A percentile compares a stretch with the other conserved stretches of the same genome.
Conservation (phyloP, 352 stramenopile genomes). For the Phytophthora hibernalis region DNA sequence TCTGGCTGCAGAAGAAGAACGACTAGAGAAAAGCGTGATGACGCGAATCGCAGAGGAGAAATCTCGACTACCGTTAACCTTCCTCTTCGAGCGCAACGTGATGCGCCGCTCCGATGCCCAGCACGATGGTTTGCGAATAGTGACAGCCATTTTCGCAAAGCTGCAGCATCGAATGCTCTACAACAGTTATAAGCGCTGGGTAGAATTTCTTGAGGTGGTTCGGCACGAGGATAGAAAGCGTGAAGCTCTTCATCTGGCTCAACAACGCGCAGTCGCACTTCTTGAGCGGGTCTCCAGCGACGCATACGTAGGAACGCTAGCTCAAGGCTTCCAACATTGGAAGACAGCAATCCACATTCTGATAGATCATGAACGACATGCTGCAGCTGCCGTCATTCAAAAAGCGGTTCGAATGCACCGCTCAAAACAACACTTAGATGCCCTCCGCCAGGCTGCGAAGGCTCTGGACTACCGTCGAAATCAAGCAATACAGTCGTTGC, state of each 20-base stretch:
- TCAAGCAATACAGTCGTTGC: slow-evolving; percentile 53
- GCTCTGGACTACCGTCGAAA: slow-evolving; percentile 51
- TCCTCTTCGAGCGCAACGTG: slow-evolving; percentile 80
- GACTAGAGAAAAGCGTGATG: slow-evolving; percentile 45
- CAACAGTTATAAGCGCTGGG: slow-evolving; percentile 55
- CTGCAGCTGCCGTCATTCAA: slow-evolving; percentile 59
- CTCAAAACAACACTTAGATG: slow-evolving; percentile 38
- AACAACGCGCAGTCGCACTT: slow-evolving; percentile 48
- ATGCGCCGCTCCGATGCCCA: slow-evolving; percentile 59
- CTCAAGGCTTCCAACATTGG: slow-evolving; percentile 49
- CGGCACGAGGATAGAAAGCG: slow-evolving; percentile 34
- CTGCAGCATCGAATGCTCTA: slow-evolving; percentile 69
- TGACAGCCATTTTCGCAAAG: slow-evolving; percentile 73
- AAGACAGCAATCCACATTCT: slow-evolving; percentile 12
- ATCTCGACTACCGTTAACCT: slow-evolving; percentile 64
- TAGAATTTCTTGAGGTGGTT: slow-evolving; percentile 22
- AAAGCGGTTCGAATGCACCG: slow-evolving; percentile 44
- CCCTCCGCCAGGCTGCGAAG: slow-evolving; percentile 48
- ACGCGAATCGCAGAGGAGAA: slow-evolving; percentile 62
- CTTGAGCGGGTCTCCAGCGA: slow-evolving; percentile 68
- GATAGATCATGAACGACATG: slow-evolving; percentile 29
- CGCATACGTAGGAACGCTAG: slow-evolving; percentile 58
- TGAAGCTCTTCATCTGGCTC: slow-evolving; percentile 34
- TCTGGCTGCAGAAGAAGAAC: slow-evolving; percentile 27
- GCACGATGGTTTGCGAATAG: slow-evolving; percentile 57